Evolutionary conservation across 257 asterid species (phyloP).

Genomic region (Osmanthus fragrans): DNA sequence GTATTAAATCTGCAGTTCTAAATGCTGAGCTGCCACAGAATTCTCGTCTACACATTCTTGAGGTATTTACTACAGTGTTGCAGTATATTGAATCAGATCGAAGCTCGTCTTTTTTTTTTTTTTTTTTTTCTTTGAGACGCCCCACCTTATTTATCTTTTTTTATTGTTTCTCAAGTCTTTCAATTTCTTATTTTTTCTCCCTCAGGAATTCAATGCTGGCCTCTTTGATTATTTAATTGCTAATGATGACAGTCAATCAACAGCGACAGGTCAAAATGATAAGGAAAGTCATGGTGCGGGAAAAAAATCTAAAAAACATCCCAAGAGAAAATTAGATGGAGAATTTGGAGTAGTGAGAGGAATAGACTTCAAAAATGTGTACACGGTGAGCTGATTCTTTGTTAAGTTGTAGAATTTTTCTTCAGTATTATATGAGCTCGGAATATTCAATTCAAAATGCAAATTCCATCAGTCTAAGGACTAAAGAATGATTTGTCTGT

Average conservation of each 20-base stretch:
- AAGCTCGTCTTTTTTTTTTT: constrained; percentile 6
- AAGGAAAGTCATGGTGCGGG: constrained; percentile 39
- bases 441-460: background rate
- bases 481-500: background rate
- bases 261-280: constrained; percentile 44
- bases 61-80: constrained; percentile 46
- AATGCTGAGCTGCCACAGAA: constrained; percentile 97
- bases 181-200: constrained; percentile 2
- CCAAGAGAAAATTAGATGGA: constrained; percentile 70
- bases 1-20: constrained; percentile 83
- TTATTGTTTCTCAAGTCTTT: constrained; percentile 17
- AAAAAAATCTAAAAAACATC: constrained; percentile 55
- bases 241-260: constrained; percentile 62
- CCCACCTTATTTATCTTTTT: constrained; percentile 1
- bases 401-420: constrained; percentile 11
- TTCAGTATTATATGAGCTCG: background rate
- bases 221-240: constrained; percentile 93
- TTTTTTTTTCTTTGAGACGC: background rate
- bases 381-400: constrained; percentile 59
- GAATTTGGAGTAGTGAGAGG: constrained; percentile 99
- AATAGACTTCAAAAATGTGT: constrained; percentile 90
- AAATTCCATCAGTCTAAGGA: background rate
- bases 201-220: constrained; percentile 92
- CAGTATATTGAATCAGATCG: constrained; percentile 15
- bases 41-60: constrained; percentile 93